Percentiles rank a stretch among this genome's conserved stretches.
Evolutionary conservation across 768 basidiomycete species (phyloP).

Genomic region (Mycena olivaceomarginata): DNA sequence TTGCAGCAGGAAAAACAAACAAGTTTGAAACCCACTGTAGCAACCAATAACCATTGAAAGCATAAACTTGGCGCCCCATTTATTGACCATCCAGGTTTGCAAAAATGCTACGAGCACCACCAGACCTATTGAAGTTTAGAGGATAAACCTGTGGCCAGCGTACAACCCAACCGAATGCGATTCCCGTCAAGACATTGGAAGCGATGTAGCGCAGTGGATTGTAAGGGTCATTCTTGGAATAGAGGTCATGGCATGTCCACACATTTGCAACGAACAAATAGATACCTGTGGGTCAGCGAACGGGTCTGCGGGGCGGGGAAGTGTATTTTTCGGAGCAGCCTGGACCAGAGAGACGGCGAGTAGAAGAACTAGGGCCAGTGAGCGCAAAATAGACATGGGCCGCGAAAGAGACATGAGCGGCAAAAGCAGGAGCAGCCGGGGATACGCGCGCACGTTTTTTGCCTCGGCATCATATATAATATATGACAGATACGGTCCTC

Average conservation of each 20-base stretch:
- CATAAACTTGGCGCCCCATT: conserved; percentile 76
- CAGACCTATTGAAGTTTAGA: conserved; percentile 51
- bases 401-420: conserved; percentile 23
- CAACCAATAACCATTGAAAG: conserved; percentile 76
- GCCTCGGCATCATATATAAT: conserved; percentile 20
- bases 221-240: conserved; percentile 13
- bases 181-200: conserved; percentile 69
- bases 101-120: conserved; percentile 62
- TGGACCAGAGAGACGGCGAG: conserved; percentile 23
- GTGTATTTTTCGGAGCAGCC: conserved; percentile 22
- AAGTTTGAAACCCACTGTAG: conserved; percentile 53
- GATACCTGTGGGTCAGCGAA: conserved; percentile 66
- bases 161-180: conserved; percentile 66
- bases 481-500: no score
- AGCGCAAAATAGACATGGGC: conserved; percentile 8
- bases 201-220: conserved; percentile 65
- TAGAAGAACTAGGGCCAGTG: conserved; percentile 7
- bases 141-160: neutral
- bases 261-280: neutral
- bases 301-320: conserved; percentile 61
- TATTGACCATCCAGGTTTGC: conserved; percentile 65
- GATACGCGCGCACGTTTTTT: neutral
- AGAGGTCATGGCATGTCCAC: neutral
- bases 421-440: neutral
- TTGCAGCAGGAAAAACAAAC: neutral